These are phyloP conservation scores for Trifolium pratense DNA, from an alignment of 306 rosid genomes.

Conservation along the genomic window DNA sequence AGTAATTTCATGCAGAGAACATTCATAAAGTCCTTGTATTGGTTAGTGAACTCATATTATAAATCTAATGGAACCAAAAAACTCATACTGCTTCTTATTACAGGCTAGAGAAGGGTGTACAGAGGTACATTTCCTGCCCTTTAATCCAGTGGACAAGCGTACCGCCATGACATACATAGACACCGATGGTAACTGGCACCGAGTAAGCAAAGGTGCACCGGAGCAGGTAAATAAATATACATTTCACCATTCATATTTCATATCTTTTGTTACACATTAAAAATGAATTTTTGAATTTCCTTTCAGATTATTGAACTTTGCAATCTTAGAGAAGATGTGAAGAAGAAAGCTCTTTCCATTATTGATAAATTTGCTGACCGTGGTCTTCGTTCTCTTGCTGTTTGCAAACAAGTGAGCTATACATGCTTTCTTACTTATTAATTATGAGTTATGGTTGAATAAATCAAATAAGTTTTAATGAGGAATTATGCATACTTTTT, in stretches of 20 bases:
- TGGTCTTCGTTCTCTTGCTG: conserved; percentile 87
- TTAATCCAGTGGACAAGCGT: conserved; percentile 93
- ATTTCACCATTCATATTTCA: background rate
- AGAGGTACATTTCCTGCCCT: conserved; percentile 89
- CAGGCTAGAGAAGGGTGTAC: conserved; percentile 83
- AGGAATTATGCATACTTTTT: background rate
- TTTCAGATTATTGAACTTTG: conserved; percentile 80
- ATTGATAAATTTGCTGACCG: conserved; percentile 90
- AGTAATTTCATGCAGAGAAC: background rate
- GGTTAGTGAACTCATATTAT: no score
- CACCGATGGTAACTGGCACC: conserved; percentile 66
- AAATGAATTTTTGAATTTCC: conserved; percentile 11
- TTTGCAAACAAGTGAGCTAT: conserved; percentile 59
- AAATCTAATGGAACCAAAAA: background rate
- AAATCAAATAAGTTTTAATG: background rate
- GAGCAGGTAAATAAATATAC: conserved; percentile 64
- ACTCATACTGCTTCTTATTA: background rate
- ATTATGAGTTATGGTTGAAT: background rate
- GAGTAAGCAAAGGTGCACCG: conserved; percentile 95
- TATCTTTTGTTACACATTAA: conserved; percentile 19
- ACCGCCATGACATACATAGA: conserved; percentile 90
- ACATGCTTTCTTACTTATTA: background rate
- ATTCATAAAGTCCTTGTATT: no score
- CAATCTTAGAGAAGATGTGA: conserved; percentile 63
- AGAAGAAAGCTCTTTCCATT: conserved; percentile 68